Percentiles rank a stretch among this genome's conserved stretches.
These are phyloP conservation scores for Cryphonectria radicalis DNA, from an alignment of 2,329 filamentous ascomycete genomes.

Conservation along the genomic window DNA sequence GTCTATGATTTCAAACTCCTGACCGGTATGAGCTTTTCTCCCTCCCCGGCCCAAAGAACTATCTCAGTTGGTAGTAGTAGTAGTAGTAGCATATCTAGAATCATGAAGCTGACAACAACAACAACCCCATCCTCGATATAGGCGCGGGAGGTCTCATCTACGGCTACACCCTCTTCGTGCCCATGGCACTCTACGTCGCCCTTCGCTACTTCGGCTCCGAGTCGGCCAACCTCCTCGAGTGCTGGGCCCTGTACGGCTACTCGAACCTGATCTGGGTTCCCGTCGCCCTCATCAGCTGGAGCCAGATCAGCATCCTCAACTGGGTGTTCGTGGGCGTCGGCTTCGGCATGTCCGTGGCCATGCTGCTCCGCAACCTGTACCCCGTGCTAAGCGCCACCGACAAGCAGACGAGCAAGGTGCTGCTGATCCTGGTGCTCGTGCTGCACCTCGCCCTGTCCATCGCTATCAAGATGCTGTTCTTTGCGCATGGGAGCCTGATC, in stretches of 20 bases:
- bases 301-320: slow-evolving; percentile 82
- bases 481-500: slow-evolving; percentile 75
- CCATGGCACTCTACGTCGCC: slow-evolving; percentile 81
- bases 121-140: slow-evolving; percentile 36
- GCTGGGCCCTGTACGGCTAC: slow-evolving; percentile 95
- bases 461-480: slow-evolving; percentile 96
- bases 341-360: slow-evolving; percentile 80
- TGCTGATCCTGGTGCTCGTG: slow-evolving; percentile 81
- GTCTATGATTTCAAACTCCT: slow-evolving; percentile 90
- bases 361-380: slow-evolving; percentile 84
- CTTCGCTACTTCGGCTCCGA: slow-evolving; percentile 96
- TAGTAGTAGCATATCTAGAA: neutral
- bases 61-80: no score
- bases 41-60: no score
- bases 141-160: slow-evolving; percentile 91
- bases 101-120: neutral
- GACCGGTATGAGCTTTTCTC: slow-evolving; percentile 64
- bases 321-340: slow-evolving; percentile 91
- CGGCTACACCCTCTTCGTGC: slow-evolving; percentile 89
- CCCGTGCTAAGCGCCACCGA: slow-evolving; percentile 93
- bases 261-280: slow-evolving; percentile 97
- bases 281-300: slow-evolving; percentile 91
- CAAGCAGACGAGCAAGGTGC: slow-evolving; percentile 83
- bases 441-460: slow-evolving; percentile 89
- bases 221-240: slow-evolving; percentile 90